These are phyloP conservation scores for Termitomyces sp. DNA, from an alignment of 768 basidiomycete species.

Conservation along the genomic window DNA sequence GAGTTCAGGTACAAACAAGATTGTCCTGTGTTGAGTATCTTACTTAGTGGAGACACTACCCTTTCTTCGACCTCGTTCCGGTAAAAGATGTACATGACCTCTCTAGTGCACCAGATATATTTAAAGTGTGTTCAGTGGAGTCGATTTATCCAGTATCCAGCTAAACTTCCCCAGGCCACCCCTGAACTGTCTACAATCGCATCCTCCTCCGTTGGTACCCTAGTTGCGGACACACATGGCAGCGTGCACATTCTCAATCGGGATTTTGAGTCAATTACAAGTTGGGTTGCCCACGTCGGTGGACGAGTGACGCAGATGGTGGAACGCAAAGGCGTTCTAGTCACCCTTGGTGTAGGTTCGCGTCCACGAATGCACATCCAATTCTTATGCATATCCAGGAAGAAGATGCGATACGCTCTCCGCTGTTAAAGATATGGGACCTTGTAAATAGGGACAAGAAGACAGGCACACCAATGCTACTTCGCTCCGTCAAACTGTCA, in stretches of 20 bases:
- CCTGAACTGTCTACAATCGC: constrained; percentile 72
- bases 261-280: constrained; percentile 65
- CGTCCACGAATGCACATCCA: background rate
- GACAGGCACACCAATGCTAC: constrained; percentile 54
- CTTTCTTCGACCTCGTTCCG: constrained; percentile 79
- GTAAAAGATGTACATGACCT: constrained; percentile 82
- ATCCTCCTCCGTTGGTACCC: constrained; percentile 60
- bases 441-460: constrained; percentile 67
- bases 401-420: constrained; percentile 64
- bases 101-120: constrained; percentile 68
- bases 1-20: constrained; percentile 14
- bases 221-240: constrained; percentile 86
- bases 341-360: constrained; percentile 82
- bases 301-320: constrained; percentile 87
- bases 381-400: constrained; percentile 47
- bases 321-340: constrained; percentile 74
- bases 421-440: constrained; percentile 89
- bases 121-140: constrained; percentile 49
- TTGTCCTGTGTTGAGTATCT: background rate
- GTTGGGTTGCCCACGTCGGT: constrained; percentile 78
- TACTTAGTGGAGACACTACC: constrained; percentile 80
- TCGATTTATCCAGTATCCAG: background rate
- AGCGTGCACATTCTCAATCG: constrained; percentile 73
- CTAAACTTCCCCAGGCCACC: constrained; percentile 39
- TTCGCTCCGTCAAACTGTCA: constrained; percentile 77